Base-by-base conservation (phyloP, 116 monocot genomes). In the Dioscorea cayenensis region DNA sequence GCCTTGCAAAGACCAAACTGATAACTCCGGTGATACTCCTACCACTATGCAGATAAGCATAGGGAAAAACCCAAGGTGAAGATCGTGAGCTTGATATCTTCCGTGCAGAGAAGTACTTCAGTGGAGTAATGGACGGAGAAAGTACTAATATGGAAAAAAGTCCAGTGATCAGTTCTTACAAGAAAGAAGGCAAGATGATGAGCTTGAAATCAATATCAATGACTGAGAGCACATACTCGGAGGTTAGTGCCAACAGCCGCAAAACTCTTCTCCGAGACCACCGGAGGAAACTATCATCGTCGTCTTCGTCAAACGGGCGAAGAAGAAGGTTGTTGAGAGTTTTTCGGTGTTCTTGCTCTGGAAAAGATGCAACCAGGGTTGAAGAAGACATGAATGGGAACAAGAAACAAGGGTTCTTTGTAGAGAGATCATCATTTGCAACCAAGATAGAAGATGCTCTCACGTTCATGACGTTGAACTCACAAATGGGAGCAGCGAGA, bases 51-150 rank as follows among this genome's bases (percentile, higher is more conserved):
- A 7, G 10, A 43, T 61, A 22, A 52, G 50, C 61, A 14, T 23
- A 29, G 25, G 25, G 28, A 0, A 14, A 13, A 14, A 69, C 64
- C 58, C 77, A 51, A 9, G 37, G 38, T 50, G 52, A 69, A 12
- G 78, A 87, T 55, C 70, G 71, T 28, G 90, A 90, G 75, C 65
- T 87, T 36, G 87, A 77, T 61, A 71, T 90, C 67, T 90, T 90
- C 60, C 51, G 50, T 27, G 87, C 90, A 0, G 87, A 90, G 67
- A 87, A 74, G 66, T 90, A 90, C 79, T 90, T 90, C 76, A 87
- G 75, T 58, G 86, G 84, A 38, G 48, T 9, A 4, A 66, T 81
- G 62, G 83, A 83, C 22, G 69, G 12, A 55, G 58, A 48, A 2
- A 51, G 2, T n/a, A 23, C 55, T 1, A 29, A 51, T 23, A 55